Percentiles rank a stretch among this genome's conserved stretches.
Conservation (phyloP, 306 rosid genomes). For the Begonia loranthoides region DNA sequence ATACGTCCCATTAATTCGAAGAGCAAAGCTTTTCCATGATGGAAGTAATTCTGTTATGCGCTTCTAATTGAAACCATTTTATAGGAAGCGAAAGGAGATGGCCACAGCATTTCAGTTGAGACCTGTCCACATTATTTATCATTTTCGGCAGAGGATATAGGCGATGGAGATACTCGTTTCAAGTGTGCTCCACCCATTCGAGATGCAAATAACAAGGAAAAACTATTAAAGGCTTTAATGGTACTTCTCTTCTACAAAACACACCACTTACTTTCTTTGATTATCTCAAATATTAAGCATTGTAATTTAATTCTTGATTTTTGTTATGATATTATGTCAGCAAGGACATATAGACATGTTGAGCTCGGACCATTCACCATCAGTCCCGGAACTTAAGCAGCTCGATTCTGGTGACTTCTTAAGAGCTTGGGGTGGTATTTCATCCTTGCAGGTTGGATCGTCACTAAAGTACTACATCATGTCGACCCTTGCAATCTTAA, state of each 20-base stretch:
- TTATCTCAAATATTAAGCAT: too few relatives aligned
- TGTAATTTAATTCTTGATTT: neutral
- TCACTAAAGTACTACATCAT: too few relatives aligned
- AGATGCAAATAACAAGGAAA: conserved; percentile 57
- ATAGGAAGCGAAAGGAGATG: conserved; percentile 66
- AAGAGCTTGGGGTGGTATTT: conserved; percentile 96
- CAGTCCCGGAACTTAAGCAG: conserved; percentile 77
- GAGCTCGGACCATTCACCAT: conserved; percentile 88
- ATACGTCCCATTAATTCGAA: neutral
- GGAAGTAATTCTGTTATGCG: neutral
- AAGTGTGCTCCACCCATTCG: conserved; percentile 97
- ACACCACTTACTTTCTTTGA: neutral
- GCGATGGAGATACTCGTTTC: conserved; percentile 67
- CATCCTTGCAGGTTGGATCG: conserved; percentile 64
- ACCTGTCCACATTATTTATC: conserved; percentile 87
- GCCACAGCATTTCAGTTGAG: conserved; percentile 81
- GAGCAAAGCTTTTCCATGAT: neutral
- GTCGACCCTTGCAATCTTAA: too few relatives aligned
- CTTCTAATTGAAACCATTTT: conserved; percentile 1
- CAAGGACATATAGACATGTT: conserved; percentile 73
- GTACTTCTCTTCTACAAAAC: conserved; percentile 20
- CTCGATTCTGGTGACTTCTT: conserved; percentile 69
- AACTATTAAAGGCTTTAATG: conserved; percentile 68
- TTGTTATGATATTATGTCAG: conserved; percentile 21
- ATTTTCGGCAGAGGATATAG: conserved; percentile 71